Evolutionary conservation across 768 basidiomycete genomes (phyloP), one percentile per base, ranked within the genome.

Genomic region (Tulasnella sp.): DNA sequence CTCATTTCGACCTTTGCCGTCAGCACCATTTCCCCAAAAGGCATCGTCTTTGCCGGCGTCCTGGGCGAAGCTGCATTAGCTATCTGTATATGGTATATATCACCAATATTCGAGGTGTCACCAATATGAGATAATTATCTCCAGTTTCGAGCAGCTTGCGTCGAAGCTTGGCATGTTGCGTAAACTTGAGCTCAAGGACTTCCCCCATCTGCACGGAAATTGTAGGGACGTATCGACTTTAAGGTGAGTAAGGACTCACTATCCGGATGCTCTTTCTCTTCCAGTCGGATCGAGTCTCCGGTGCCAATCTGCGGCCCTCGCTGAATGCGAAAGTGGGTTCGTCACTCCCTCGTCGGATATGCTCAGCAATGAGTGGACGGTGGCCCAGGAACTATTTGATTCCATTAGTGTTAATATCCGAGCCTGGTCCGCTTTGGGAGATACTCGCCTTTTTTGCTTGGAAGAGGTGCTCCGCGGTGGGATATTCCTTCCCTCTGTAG

Each of bases 1-100:
- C 79, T 89, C 83, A 80, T 93, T 93, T 40, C 81, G 79, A 7
- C 90, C 91, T 9, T 85, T 84, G 31, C 86, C 84, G 81, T 93
- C 90, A 39, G 83, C 79, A 0, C 90, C 91, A 15, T 86, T 86
- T 2, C 92, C 91, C 91, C 91, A 93, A 80, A 88, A 90, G n/a
- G 80, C 49, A 80, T 93, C 91, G 0, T 71, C 29, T 36, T 69
- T 38, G 9, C 78, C 75, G 67, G 76, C 42, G 58, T 78, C 34
- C 39, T 42, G 64, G 34, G 17, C 8, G 38, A 39, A 15, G 12
- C 40, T 12, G 58, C 6, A 1, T 37, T 3, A 71, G 14, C n/a
- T 22, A 31, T 17, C 74, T n/a, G 39, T 6, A 34, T 15, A 37
- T 17, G 39, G 2, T 3, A 31, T 15, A 49, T 2, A 17, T 38